phyloP scores from a whole-genome alignment of 192 early-diverging fungal genomes.

The Phycomyces blakesleeanus region DNA sequence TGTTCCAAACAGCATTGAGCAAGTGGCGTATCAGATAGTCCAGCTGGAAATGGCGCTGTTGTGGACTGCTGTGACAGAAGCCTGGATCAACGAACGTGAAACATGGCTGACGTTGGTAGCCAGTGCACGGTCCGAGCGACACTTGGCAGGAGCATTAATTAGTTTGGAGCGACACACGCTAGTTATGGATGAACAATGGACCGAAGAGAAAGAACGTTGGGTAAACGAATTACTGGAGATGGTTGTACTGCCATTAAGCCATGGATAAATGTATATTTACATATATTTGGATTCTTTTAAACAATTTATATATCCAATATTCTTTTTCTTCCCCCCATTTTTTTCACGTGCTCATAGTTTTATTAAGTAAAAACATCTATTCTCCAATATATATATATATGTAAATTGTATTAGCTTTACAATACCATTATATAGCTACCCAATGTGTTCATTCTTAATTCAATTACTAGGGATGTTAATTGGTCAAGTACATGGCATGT shows the following conservation, averaged over 20 bases:
- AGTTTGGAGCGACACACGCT: constrained; percentile 34
- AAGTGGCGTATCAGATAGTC: constrained; percentile 33
- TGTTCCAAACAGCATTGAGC: constrained; percentile 27
- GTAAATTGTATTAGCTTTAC: no score
- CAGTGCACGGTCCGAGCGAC: constrained; percentile 28
- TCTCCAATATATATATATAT: no score
- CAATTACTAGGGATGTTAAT: no score
- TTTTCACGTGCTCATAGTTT: no score
- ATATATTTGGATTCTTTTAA: no score
- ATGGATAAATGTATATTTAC: constrained; percentile 9
- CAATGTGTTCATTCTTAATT: no score
- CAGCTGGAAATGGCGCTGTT: constrained; percentile 36
- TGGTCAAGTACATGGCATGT: no score
- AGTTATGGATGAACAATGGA: constrained; percentile 30
- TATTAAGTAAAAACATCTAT: no score
- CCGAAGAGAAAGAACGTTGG: constrained; percentile 19
- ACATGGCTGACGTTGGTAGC: constrained; percentile 33
- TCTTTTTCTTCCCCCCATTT: no score
- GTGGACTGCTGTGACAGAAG: constrained; percentile 31
- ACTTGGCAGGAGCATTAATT: constrained; percentile 34
- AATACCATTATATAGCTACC: no score
- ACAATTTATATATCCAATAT: no score
- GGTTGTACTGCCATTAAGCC: constrained; percentile 18
- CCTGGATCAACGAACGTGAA: constrained; percentile 34
- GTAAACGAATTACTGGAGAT: constrained; percentile 31